Base-by-base conservation (phyloP, 2,329 filamentous ascomycete species). In the Juglanconis sp. region DNA sequence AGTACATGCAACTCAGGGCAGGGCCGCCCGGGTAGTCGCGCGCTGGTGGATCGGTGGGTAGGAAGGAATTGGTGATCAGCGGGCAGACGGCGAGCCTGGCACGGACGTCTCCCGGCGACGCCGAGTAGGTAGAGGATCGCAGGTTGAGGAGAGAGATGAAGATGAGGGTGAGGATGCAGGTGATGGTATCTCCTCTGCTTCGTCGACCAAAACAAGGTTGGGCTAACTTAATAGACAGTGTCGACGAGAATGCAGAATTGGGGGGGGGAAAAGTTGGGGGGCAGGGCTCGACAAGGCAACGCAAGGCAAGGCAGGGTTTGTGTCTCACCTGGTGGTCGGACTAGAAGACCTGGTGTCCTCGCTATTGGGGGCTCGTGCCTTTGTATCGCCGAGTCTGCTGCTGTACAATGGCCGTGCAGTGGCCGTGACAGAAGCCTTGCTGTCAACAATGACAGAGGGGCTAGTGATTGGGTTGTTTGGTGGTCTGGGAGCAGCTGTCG, bases 321-420 rank as follows among this genome's bases (percentile, higher is more conserved):
- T 70, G 68, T 71, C 71, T 71, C 65, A 73, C 71, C 71, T 72
- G 47, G 67, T 65, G 63, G 68, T 66, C 64, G 68, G 64, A 63
- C 63, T 68, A 55, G 69, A 64, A 7, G 57, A 48, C 56, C 50
- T 63, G 52, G 65, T 66, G 55, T 68, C 66, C n/a, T n/a, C n/a
- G 6, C 13, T n/a, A 4, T 5, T 10, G 60, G 65, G 61, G 15
- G 58, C 57, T 60, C 63, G 66, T 53, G 64, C 53, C 61, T 67
- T 67, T 60, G 65, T 67, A 62, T 69, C 67, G 64, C 67, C 66
- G 56, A 71, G 65, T 68, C 71, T 71, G 69, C 68, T 71, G 67
- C 70, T 72, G 64, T 70, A 71, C 48, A 70, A 62, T 46, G 69
- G 66, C 54, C 69, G 63, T 42, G 65, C 65, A 36, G 44, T 54